A percentile compares a stretch with the other conserved stretches of the same genome.
Evolutionary conservation across 306 rosid genomes (phyloP).

Genomic region (Clitoria ternatea): DNA sequence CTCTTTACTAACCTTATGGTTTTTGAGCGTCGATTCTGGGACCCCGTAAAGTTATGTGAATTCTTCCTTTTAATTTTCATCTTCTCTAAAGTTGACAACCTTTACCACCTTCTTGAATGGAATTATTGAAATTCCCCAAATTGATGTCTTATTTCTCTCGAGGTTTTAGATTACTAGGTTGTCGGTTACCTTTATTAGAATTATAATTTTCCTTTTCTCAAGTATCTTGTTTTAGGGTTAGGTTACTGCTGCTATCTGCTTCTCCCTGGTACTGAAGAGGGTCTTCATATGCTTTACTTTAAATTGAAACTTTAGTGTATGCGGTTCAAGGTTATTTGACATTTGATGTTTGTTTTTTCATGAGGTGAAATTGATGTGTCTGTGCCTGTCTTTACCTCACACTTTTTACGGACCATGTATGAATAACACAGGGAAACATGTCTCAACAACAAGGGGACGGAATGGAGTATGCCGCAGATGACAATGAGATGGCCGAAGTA

Average conservation of each 20-base stretch:
- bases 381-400: not conserved
- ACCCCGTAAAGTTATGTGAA: not conserved
- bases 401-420: conserved; percentile 13
- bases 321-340: not conserved
- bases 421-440: conserved; percentile 9
- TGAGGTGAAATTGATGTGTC: not conserved
- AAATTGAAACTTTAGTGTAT: not conserved
- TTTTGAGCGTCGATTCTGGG: not conserved
- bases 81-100: not conserved
- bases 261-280: not conserved
- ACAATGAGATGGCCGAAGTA: conserved; percentile 40
- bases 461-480: conserved; percentile 23
- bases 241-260: not conserved
- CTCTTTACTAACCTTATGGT: not conserved
- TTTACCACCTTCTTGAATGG: not conserved
- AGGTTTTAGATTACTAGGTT: not conserved
- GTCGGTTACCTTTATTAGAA: not conserved
- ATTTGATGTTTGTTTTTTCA: not conserved
- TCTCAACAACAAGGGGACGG: conserved; percentile 27
- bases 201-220: not conserved
- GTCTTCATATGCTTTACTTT: not conserved
- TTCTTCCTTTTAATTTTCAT: not conserved
- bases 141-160: not conserved
- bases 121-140: not conserved
- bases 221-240: not conserved